Base-by-base conservation (phyloP, 2,329 filamentous ascomycete species). In the Dryadomyces quercivorus region DNA sequence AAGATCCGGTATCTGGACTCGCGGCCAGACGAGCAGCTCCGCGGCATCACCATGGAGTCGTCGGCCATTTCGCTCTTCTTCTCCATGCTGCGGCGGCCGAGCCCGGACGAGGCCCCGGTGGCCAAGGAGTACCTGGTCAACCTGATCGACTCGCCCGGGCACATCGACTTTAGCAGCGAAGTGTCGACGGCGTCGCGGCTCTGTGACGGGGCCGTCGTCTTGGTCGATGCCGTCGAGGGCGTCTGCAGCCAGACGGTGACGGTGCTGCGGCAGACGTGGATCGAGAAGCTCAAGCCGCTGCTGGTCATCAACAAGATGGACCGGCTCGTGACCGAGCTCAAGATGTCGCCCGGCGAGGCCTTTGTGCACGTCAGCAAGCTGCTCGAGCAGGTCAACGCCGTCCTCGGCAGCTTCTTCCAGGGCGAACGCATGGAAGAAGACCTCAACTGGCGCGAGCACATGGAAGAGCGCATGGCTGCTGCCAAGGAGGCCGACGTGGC, bases 1-100 rank as follows among this genome's bases (percentile, higher is more conserved):
- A 97, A 97, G 76, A 94, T 98, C 70, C 86, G 93, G 61, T 98
- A 97, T 65, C 82, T 98, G 56, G 93, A 98, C 72, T 97, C 93
- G 21, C 79, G 93, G 46, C 92, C 92, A 1, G 93, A 98, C 70
- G 93, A 98, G 69, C 93, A 98, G 71, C 80, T 88, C 16, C 85
- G 93, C 60, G 93, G 93, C 55, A 98, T 98, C 65, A 98, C 93
- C n/a, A 98, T 98, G 93, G 93, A 98, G 69, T 97, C 93, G 0
- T 97, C 92, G 6, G 93, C 93, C 58, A 98, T 98, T 60, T 97
- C 93, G 0, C 76, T 98, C 38, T 94, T 87, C 70, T 98, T 98
- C 68, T 94, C 91, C 40, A 88, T 97, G 78, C 74, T 95, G 53
- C 80, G 91, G 61, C 81, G 88, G 61, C 74, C 81, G 42, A 75